phyloP scores from a whole-genome alignment of 768 basidiomycete species.

The Coprinopsis cinerea region DNA sequence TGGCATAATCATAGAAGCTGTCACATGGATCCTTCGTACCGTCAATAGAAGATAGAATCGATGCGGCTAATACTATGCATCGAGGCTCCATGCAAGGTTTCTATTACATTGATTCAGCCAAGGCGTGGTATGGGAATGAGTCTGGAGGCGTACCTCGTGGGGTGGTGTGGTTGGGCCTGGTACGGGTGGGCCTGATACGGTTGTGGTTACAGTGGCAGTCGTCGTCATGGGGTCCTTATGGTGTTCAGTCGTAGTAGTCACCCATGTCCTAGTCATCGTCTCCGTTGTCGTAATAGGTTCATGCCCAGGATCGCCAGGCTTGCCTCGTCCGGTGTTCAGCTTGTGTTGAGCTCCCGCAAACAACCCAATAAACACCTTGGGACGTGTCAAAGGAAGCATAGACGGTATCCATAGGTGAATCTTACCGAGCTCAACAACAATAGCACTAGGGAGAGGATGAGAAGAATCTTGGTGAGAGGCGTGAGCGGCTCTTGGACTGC shows the following conservation, averaged over 20 bases:
- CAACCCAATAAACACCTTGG: conserved; percentile 80
- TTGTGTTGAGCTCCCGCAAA: conserved; percentile 87
- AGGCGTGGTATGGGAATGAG: neutral
- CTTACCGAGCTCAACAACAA: conserved; percentile 68
- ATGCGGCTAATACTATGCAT: conserved; percentile 80
- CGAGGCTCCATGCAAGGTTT: conserved; percentile 66
- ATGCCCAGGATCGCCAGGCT: conserved; percentile 16
- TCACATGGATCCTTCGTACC: conserved; percentile 87
- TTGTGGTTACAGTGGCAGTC: conserved; percentile 24
- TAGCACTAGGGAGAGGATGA: conserved; percentile 67
- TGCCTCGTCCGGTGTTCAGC: conserved; percentile 47
- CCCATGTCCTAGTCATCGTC: conserved; percentile 31
- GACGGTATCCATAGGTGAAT: conserved; percentile 1
- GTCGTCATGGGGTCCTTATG: conserved; percentile 33
- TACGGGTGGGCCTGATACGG: conserved; percentile 34
- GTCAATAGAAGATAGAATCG: conserved; percentile 78
- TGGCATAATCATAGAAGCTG: conserved; percentile 89
- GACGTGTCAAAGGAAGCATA: neutral
- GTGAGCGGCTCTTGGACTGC: conserved; percentile 76
- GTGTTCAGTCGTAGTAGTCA: conserved; percentile 34
- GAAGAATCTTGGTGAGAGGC: conserved; percentile 75
- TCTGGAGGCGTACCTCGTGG: conserved; percentile 35
- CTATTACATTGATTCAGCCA: conserved; percentile 25
- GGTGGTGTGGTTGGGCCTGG: conserved; percentile 51
- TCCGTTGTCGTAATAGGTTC: conserved; percentile 10